Evolutionary conservation across 352 stramenopile species (phyloP).

Genomic region (Globisporangium ultimum): DNA sequence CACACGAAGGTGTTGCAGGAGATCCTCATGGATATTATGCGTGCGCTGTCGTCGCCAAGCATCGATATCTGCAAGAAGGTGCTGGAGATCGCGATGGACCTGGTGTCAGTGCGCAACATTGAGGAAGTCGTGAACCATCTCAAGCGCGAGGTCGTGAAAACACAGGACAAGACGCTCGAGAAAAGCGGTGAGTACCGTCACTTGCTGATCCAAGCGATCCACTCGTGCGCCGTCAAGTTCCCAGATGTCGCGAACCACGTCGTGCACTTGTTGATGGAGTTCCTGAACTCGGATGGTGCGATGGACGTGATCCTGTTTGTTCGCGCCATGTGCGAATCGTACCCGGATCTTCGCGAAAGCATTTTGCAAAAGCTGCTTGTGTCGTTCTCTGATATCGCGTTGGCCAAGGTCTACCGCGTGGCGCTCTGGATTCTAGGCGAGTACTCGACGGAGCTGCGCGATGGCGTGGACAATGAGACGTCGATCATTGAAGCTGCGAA

Average conservation of each 20-base stretch:
- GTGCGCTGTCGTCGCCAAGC: constrained; percentile 95
- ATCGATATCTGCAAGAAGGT: constrained; percentile 99
- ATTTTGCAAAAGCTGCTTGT: constrained; percentile 95
- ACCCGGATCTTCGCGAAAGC: constrained; percentile 89
- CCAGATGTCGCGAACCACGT: constrained; percentile 97
- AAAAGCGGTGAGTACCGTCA: constrained; percentile 97
- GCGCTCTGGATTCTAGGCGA: constrained; percentile 97
- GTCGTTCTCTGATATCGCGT: constrained; percentile 91
- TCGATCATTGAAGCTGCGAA: constrained; percentile 72
- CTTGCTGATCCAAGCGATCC: constrained; percentile 98
- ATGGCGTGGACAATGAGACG: constrained; percentile 48
- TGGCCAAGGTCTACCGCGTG: constrained; percentile 95
- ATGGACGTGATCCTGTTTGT: constrained; percentile 99
- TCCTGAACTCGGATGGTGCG: constrained; percentile 95
- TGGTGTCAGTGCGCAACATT: constrained; percentile 97
- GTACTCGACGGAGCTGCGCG: constrained; percentile 71
- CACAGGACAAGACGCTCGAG: constrained; percentile 87
- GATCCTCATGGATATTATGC: constrained; percentile 99
- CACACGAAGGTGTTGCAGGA: constrained; percentile 97
- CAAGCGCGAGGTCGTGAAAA: constrained; percentile 90
- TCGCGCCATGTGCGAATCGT: constrained; percentile 96
- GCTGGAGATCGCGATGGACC: constrained; percentile 97
- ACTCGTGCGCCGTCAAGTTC: constrained; percentile 97
- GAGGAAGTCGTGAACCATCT: constrained; percentile 93
- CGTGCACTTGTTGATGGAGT: constrained; percentile 99